Base-by-base conservation (phyloP, 2,329 filamentous ascomycete species). In the Pyrenochaeta sp. region DNA sequence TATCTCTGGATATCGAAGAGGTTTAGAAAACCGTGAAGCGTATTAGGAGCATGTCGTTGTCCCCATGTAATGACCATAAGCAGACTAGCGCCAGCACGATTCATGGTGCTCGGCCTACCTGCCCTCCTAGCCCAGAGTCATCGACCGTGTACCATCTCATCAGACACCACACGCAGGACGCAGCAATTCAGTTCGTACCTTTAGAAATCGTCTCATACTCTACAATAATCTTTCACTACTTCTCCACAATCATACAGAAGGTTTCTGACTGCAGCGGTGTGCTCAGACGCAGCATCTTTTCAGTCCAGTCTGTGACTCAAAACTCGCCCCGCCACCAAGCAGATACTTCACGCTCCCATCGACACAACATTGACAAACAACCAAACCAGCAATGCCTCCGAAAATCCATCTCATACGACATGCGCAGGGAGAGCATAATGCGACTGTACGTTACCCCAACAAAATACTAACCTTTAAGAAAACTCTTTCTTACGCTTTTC, bases 401-500 rank as follows among this genome's bases (percentile, higher is more conserved):
- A 72, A 64, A 44, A 62, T 72, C 25, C 66, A 73, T 76, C 82
- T 90, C 65, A 85, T 92, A 69, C 89, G 90, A 77, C 90, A 92
- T 76, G 90, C 89, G 12, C 78, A 83, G 74, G 93, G 92, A 78
- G 87, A 86, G 73, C 93, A 97, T 84, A 97, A 97, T 77, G 61
- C 67, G 19, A 72, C 69, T 19, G 73, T 74, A 63, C 50, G 68
- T 49, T 10, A 12, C 19, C 3, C n/a, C 19, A 19, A 19, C 19
- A 19, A 3, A 22, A 1, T 19, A 34, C 28, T 22, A 22, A 50
- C 7, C n/a, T 12, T 24, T 25, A 27, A 34, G 13, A 8, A 40
- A 6, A 1, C 36, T 39, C 34, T 22, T 44, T 32, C 52, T 56
- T 40, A 63, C 48, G 40, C 85, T 95, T 72, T 83, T 72, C 62